Evolutionary conservation across 169 alveolate genomes (phyloP), one percentile per base, ranked within the genome.

Genomic region (Plasmodium gonderi): DNA sequence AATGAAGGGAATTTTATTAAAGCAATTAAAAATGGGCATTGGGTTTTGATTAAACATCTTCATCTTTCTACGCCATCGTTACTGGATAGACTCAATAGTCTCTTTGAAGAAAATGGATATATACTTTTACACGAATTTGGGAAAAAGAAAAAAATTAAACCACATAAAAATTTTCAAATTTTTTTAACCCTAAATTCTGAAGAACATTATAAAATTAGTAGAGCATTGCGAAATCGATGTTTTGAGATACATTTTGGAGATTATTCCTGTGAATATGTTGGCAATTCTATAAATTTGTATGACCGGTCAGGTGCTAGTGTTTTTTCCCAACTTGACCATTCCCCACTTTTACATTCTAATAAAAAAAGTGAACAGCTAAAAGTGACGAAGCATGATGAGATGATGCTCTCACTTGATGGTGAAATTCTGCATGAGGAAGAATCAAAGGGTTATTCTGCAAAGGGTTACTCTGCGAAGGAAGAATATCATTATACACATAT

Each of bases 21-120:
- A 82, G 97, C 99, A 4, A 97, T 98, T 36, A 96, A 96, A 80
- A 91, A 94, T 23, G 99, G 99, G 5, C 97, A 97, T 74, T 98
- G 99, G 99, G 95, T 98, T 33, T 94, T 98, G 29, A 85, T 98
- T 69, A 98, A 96, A 68, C 97, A 98, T 83, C 96, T 97, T 31
- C 98, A 98, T 93, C 94, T 96, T 76, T 96, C 99, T 80, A 95
- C 97, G 23, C 97, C 99, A 3, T 98, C 99, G 17, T 97, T 98
- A 36, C 85, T 98, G 44, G 99, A 98, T 83, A 96, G 99, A 78
- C 80, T 98, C 33, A 98, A 98, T 90, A 96, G 99, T 20, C 83
- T 98, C 29, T 92, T 98, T 54, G 99, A 98, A 93, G 98, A 96
- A 90, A 97, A 91, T 26, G 96, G 94, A 12, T 64, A 78, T 47